phyloP scores from a whole-genome alignment of 2,329 filamentous ascomycete genomes.

The Fusarium odoratissimum region DNA sequence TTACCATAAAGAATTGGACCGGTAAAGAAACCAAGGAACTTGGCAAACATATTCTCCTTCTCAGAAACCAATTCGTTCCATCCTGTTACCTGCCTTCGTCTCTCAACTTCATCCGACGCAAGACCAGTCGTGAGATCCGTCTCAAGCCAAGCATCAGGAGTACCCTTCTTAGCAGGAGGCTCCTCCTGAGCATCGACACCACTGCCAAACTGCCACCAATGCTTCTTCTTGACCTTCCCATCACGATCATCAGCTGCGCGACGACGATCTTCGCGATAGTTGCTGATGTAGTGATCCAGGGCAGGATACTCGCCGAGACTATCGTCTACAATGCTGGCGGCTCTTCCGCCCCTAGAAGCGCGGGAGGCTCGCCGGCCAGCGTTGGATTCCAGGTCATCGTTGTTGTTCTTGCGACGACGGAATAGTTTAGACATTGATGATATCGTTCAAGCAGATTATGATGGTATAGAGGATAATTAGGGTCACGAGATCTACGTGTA shows the following conservation, averaged over 20 bases:
- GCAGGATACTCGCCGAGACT: constrained; percentile 26
- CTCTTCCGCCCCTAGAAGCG: constrained; percentile 13
- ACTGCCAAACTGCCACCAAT: constrained; percentile 31
- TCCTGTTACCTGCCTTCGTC: constrained; percentile 10
- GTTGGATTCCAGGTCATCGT: constrained; percentile 22
- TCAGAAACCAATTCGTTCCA: constrained; percentile 32
- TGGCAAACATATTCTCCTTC: constrained; percentile 15
- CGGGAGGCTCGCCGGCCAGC: constrained; percentile 16
- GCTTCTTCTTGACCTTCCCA: constrained; percentile 25
- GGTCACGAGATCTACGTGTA: background rate
- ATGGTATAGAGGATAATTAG: background rate
- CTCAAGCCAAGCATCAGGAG: constrained; percentile 26
- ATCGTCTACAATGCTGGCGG: constrained; percentile 17
- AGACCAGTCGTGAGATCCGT: constrained; percentile 18
- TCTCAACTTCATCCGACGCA: constrained; percentile 18
- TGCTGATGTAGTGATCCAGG: constrained; percentile 31
- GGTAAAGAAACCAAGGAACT: constrained; percentile 3
- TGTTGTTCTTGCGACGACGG: constrained; percentile 24
- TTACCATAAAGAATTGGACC: constrained; percentile 28
- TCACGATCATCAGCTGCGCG: constrained; percentile 5
- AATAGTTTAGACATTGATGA: constrained; percentile 17
- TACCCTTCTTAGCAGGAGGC: background rate
- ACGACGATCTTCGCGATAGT: constrained; percentile 31
- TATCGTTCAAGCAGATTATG: background rate
- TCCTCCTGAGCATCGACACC: background rate